Base-by-base conservation (phyloP, 805 yeast genomes). In the Candida nonsorbophila region DNA sequence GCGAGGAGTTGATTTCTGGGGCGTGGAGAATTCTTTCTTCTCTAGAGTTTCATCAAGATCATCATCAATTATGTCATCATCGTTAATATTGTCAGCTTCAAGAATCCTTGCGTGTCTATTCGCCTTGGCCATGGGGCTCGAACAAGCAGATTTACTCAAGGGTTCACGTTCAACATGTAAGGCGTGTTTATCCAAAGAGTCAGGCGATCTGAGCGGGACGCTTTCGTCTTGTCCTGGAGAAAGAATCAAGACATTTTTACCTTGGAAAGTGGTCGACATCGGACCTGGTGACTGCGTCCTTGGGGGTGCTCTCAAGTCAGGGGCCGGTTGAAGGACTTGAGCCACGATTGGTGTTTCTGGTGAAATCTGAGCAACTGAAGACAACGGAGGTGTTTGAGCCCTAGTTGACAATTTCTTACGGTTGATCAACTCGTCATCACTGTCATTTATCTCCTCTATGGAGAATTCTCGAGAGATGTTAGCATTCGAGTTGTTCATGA, bases 91-190 rank as follows among this genome's bases (percentile, higher is more conserved):
- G 22, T 44, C 49, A 28, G 47, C 51, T 35, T 64, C 71, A 4
- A 64, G 58, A 6, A 64, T 68, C 16, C 69, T 49, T 2, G 71
- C 71, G 38, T 64, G 71, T 29, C 71, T 48, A 32, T 64, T 64
- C 5, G 51, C 63, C 37, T 47, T 57, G 1, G 69, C 71, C 46
- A 58, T 46, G 5, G 71, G 71, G 16, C 67, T 59, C 6, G 63
- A 45, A 15, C 58, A 50, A 8, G 44, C 47, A 1, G 62, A 5
- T 9, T 24, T 28, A 6, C 13, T 16, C 3, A 21, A 15, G 7
- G 23, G 24, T 4, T 33, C 37, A 6, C 15, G 26, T 5, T 32
- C 39, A 14, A 30, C 33, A 16, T 13, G 13, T 9, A 27, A 15
- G 8, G 32, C 17, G 3, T 24, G 16, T 19, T 25, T 33, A 15